phyloP scores from a whole-genome alignment of 1,284 basidiomycete genomes.

The Irpex sp. region DNA sequence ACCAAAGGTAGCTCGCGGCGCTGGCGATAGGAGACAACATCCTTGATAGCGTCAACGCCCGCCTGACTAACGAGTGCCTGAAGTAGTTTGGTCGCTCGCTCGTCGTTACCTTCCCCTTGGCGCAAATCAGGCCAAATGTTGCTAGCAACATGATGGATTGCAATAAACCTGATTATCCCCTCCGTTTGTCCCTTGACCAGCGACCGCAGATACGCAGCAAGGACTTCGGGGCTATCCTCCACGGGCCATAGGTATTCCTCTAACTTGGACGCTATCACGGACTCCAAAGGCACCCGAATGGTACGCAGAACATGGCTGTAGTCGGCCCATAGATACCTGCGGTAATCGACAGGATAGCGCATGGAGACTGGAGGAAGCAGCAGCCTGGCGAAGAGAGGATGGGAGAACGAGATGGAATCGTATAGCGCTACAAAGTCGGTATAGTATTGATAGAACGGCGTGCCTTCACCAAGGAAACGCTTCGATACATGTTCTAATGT shows the following conservation, averaged over 20 bases:
- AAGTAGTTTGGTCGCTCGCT: conserved; percentile 47
- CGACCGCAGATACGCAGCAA: conserved; percentile 57
- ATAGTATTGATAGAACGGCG: conserved; percentile 93
- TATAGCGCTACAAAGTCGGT: conserved; percentile 89
- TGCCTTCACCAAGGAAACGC: conserved; percentile 60
- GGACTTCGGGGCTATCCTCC: conserved; percentile 65
- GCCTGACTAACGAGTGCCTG: conserved; percentile 51
- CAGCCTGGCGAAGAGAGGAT: conserved; percentile 72
- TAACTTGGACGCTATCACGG: conserved; percentile 46
- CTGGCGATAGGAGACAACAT: conserved; percentile 54
- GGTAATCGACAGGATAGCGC: conserved; percentile 81
- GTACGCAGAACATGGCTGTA: conserved; percentile 60
- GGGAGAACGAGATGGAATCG: conserved; percentile 86
- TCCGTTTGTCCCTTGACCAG: conserved; percentile 42
- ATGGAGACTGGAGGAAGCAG: conserved; percentile 77
- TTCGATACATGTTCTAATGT: conserved; percentile 56
- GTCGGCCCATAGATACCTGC: conserved; percentile 83
- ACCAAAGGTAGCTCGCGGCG: conserved; percentile 25
- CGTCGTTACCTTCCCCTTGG: conserved; percentile 26
- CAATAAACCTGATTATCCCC: conserved; percentile 69
- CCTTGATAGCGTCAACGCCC: conserved; percentile 40
- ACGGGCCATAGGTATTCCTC: conserved; percentile 69
- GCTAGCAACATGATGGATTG: conserved; percentile 76
- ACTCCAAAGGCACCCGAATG: conserved; percentile 45
- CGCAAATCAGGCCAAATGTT: conserved; percentile 70